Percentiles rank a stretch among this genome's conserved stretches.
These are phyloP conservation scores for Fusarium coicis DNA, from an alignment of 2,329 filamentous ascomycete genomes.

Conservation along the genomic window DNA sequence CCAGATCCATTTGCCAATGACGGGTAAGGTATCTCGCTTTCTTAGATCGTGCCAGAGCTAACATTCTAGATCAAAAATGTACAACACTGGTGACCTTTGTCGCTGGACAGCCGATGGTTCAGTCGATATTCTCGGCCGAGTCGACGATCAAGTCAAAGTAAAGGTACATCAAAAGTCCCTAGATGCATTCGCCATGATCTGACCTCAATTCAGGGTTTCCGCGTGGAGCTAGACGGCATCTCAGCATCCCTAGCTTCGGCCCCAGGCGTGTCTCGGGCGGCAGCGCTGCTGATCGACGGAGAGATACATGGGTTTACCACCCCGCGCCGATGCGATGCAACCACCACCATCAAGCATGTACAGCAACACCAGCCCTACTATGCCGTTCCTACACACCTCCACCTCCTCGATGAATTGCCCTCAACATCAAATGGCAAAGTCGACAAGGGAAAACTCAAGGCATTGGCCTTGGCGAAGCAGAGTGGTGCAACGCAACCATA, in stretches of 20 bases:
- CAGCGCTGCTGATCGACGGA: slow-evolving; percentile 58
- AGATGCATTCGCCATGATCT: background rate
- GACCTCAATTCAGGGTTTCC: slow-evolving; percentile 59
- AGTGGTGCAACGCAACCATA: slow-evolving; percentile 2
- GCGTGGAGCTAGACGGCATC: slow-evolving; percentile 69
- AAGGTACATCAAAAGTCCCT: slow-evolving; percentile 52
- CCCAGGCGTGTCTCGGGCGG: slow-evolving; percentile 58
- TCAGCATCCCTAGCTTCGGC: slow-evolving; percentile 60
- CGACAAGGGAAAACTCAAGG: slow-evolving; percentile 59
- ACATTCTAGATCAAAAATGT: slow-evolving; percentile 54
- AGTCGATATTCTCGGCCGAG: slow-evolving; percentile 65
- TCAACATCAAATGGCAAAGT: slow-evolving; percentile 67
- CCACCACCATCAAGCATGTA: slow-evolving; percentile 53
- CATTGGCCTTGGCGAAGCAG: slow-evolving; percentile 42
- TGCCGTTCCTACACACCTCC: slow-evolving; percentile 60
- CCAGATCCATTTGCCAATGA: slow-evolving; percentile 62
- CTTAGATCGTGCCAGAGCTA: background rate
- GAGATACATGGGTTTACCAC: slow-evolving; percentile 64
- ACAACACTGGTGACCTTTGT: slow-evolving; percentile 69
- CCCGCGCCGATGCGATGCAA: slow-evolving; percentile 48
- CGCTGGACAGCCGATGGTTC: slow-evolving; percentile 64
- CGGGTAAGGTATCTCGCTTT: slow-evolving; percentile 53
- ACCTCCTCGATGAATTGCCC: slow-evolving; percentile 57
- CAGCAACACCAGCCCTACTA: slow-evolving; percentile 63
- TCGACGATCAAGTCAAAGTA: slow-evolving; percentile 72